Evolutionary conservation across 305 asterid genomes (phyloP).

Genomic region (Stenogyne calaminthoides): DNA sequence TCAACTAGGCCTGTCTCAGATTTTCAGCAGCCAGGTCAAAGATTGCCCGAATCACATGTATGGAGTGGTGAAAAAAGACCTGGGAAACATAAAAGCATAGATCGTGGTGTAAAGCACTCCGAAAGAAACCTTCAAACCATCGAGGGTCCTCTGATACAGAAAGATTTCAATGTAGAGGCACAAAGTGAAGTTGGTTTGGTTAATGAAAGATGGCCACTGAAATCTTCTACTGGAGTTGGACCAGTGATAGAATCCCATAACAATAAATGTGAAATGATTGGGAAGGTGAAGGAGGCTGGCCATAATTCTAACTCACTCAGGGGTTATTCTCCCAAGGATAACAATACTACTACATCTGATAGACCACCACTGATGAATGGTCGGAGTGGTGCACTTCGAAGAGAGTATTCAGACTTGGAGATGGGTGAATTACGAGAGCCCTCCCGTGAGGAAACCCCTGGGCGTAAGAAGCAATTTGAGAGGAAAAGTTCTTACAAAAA

Average conservation of each 20-base stretch:
- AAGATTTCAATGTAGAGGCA: conserved; percentile 41
- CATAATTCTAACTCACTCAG: conserved; percentile 40
- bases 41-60: conserved; percentile 47
- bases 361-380: conserved; percentile 66
- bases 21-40: conserved; percentile 49
- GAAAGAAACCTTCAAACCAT: conserved; percentile 51
- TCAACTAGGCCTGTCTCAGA: conserved; percentile 51
- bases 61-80: conserved; percentile 51
- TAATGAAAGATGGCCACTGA: conserved; percentile 49
- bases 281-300: conserved; percentile 48
- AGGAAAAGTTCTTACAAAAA: conserved; percentile 60
- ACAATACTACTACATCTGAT: conserved; percentile 35
- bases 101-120: conserved; percentile 49
- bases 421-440: conserved; percentile 94
- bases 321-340: conserved; percentile 57
- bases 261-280: conserved; percentile 47
- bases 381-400: conserved; percentile 53
- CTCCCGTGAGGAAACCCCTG: conserved; percentile 52
- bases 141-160: conserved; percentile 49
- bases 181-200: conserved; percentile 43
- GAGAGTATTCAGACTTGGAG: conserved; percentile 89
- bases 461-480: conserved; percentile 54
- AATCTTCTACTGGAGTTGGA: conserved; percentile 43
- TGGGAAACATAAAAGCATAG: conserved; percentile 54
- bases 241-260: conserved; percentile 41